Evolutionary conservation across 2,329 filamentous ascomycete species (phyloP), one percentile per base, ranked within the genome.

Genomic region (Tolypocladium cylindrosporum): DNA sequence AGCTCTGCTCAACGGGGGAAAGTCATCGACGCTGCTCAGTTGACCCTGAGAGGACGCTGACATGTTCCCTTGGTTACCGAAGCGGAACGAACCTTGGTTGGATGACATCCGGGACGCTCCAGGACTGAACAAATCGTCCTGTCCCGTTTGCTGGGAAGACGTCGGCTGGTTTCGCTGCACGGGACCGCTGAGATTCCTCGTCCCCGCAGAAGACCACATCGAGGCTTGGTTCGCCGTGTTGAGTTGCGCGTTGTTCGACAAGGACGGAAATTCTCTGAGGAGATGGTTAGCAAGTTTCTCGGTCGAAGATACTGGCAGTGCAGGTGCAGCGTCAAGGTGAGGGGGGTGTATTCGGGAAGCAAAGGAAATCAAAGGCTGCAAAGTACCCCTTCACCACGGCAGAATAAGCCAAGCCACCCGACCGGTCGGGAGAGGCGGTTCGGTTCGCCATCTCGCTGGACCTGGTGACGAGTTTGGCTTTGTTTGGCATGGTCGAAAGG

Each of bases 191-290:
- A 82, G 69, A 58, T 73, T 79, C 61, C 82, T 74, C 21, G 78
- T 73, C 8, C 76, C 77, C 61, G 74, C 74, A 34, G 75, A 73
- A 48, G 80, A 77, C 82, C 82, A 85, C 71, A 85, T 75, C 6
- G 80, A 80, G 16, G 77, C 72, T 61, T 77, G 77, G 52, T 68
- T 77, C 8, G 76, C 69, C 59, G 70, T 79, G 36, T 78, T 72
- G 50, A 83, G 70, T 65, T 83, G 81, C 51, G 81, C 75, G 62
- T 81, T 85, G 65, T 83, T 85, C 55, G 83, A 86, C 63, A 88
- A 71, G 27, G 84, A 85, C 10, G 85, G 85, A 57, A 88, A 88
- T 67, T 88, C 84, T 60, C 84, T 88, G 3, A 31, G 27, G n/a
- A n/a, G n/a, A 19, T n/a, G 24, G 48, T 63, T 51, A 62, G 60